Conservation (phyloP, 192 early-diverging fungal species). For the Coemansia javaensis region DNA sequence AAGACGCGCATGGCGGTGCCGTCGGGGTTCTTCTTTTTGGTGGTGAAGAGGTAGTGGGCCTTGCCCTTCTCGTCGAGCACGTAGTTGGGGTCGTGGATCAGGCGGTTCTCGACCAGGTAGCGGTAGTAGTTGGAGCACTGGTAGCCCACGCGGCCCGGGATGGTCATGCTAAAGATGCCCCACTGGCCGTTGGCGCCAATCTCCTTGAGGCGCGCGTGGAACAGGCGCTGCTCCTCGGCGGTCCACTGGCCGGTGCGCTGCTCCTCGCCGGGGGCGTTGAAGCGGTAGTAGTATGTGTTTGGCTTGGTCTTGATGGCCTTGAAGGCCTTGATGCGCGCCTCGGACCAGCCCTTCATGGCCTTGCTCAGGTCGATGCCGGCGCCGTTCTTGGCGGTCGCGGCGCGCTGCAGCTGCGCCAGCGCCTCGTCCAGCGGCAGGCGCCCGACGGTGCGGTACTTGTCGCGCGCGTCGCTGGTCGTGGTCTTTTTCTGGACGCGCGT, state of each 20-base stretch:
- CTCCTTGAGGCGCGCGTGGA: conserved; percentile 77
- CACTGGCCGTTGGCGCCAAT: conserved; percentile 94
- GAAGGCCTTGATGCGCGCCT: conserved; percentile 89
- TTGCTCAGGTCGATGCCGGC: conserved; percentile 71
- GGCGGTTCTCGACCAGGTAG: conserved; percentile 77
- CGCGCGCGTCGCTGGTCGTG: conserved; percentile 67
- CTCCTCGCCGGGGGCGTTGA: conserved; percentile 94
- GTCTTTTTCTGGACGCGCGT: conserved; percentile 74
- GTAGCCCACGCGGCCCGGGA: conserved; percentile 94
- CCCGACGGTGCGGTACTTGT: conserved; percentile 69
- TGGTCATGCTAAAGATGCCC: conserved; percentile 94
- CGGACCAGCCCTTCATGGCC: conserved; percentile 95
- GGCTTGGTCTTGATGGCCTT: conserved; percentile 91
- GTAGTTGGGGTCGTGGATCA: conserved; percentile 90
- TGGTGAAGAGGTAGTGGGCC: conserved; percentile 82
- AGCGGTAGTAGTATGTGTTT: conserved; percentile 97
- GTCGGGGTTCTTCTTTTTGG: conserved; percentile 73
- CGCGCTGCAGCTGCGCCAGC: conserved; percentile 71
- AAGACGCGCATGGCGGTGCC: conserved; percentile 76
- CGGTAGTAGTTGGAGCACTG: conserved; percentile 99
- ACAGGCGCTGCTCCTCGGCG: conserved; percentile 77
- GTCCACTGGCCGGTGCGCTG: conserved; percentile 92
- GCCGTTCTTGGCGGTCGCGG: conserved; percentile 50
- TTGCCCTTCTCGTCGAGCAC: conserved; percentile 85
- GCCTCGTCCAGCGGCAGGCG: conserved; percentile 84